phyloP scores from a whole-genome alignment of 768 basidiomycete genomes.

The Leucosporidium creatinivorum region DNA sequence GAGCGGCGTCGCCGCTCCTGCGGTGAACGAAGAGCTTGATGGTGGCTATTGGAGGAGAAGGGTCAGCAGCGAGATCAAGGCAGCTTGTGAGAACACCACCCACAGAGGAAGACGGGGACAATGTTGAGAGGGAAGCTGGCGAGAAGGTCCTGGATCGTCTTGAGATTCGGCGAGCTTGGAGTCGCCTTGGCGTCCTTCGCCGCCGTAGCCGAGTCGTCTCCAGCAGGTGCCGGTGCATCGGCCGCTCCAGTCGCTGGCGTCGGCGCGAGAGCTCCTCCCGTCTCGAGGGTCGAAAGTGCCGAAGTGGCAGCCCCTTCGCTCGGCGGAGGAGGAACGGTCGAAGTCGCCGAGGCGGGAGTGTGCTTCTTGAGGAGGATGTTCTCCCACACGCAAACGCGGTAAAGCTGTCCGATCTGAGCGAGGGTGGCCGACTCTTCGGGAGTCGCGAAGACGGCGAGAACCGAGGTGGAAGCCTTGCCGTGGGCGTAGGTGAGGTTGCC shows the following conservation, averaged over 20 bases:
- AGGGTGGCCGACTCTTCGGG: slow-evolving; percentile 59
- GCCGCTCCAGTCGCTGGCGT: background rate
- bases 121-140: slow-evolving; percentile 67
- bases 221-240: too few relatives aligned
- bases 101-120: slow-evolving; percentile 76
- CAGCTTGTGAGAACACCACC: slow-evolving; percentile 38
- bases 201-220: background rate
- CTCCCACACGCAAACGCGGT: slow-evolving; percentile 78
- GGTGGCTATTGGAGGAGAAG: slow-evolving; percentile 48
- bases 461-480: slow-evolving; percentile 62
- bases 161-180: slow-evolving; percentile 51
- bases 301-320: slow-evolving; percentile 1
- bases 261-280: background rate
- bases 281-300: background rate
- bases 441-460: slow-evolving; percentile 67
- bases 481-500: slow-evolving; percentile 73
- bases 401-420: slow-evolving; percentile 65
- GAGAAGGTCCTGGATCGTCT: slow-evolving; percentile 69
- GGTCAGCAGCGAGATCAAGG: background rate
- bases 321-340: background rate
- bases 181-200: slow-evolving; percentile 15
- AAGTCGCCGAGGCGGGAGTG: too few relatives aligned
- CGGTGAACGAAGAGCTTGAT: slow-evolving; percentile 74
- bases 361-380: slow-evolving; percentile 51
- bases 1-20: slow-evolving; percentile 60